Evolutionary conservation across 176 grass and related monocot species (phyloP), one percentile per base, ranked within the genome.

Genomic region (Aegilops bicornis): DNA sequence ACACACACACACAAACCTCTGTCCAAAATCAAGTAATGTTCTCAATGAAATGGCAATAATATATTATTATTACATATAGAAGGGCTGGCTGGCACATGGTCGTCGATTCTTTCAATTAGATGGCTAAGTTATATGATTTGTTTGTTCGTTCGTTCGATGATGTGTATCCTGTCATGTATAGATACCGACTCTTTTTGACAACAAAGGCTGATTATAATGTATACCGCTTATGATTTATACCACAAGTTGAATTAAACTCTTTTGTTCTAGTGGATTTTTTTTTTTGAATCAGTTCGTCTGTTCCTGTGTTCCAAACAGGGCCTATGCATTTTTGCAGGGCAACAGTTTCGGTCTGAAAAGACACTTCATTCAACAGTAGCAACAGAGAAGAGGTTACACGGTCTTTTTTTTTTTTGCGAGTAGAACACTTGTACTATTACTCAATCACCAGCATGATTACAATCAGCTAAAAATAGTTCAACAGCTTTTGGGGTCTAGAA

Each of bases 81-180:
- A 85, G 76, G 23, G 77, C 50, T 25, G 35, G 77, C 50, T 25
- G 88, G 29, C 48, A 74, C 11, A 64, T 4, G 27, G 32, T 73
- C 60, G 32, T 73, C 60, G 20, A 92, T 92, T 95, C 87, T 65
- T 89, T 91, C 11, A 45, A 12, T 43, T 16, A 30, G 29, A 0
- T 86, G 81, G 52, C n/a, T 76, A 85, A 81, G 20, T 58, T 83
- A 88, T 83, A 88, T 45, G 78, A 42, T 67, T 72, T 56, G 64
- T 81, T 84, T 23, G n/a, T n/a, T n/a, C n/a, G 86, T 87, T 76
- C 80, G 83, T 87, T 47, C 14, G 7, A 27, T 59, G 68, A 75
- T 91, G 77, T 84, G 77, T 86, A 86, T 54, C 73, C 25, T 85
- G 76, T 73, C 77, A 89, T 92, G 88, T 91, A 84, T 94, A 91